These are phyloP conservation scores for Podila minutissima DNA, from an alignment of 192 early-diverging fungal genomes.

Conservation along the genomic window DNA sequence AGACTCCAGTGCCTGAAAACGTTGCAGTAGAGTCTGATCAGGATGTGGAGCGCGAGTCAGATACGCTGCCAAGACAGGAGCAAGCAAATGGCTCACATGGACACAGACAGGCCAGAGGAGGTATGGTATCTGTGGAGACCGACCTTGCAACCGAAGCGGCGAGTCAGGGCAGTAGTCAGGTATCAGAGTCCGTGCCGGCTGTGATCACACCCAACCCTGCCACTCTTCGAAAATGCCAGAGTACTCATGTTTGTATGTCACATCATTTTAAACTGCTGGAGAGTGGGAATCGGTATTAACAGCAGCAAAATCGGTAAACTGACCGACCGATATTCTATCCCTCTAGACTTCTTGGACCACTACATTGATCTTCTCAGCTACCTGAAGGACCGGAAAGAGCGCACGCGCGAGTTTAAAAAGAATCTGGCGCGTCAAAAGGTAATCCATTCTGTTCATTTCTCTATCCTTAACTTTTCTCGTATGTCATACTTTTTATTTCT, in stretches of 20 bases:
- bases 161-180: background rate
- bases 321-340: background rate
- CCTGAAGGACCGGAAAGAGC: slow-evolving; percentile 70
- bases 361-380: slow-evolving; percentile 87
- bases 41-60: background rate
- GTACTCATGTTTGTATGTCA: slow-evolving; percentile 30
- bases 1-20: background rate
- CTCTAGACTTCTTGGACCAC: slow-evolving; percentile 79
- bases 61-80: background rate
- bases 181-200: background rate
- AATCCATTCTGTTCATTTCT: background rate
- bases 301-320: too few species aligned
- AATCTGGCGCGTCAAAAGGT: slow-evolving; percentile 26
- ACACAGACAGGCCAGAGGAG: background rate
- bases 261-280: background rate
- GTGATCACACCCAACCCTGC: slow-evolving; percentile 9
- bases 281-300: background rate
- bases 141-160: background rate
- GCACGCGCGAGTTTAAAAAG: slow-evolving; percentile 66
- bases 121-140: background rate
- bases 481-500: too few species aligned
- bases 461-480: too few species aligned
- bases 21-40: background rate
- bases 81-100: background rate
- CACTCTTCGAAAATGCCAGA: slow-evolving; percentile 32